Conservation (phyloP, 352 stramenopile species). For the Phytophthora capsici region DNA sequence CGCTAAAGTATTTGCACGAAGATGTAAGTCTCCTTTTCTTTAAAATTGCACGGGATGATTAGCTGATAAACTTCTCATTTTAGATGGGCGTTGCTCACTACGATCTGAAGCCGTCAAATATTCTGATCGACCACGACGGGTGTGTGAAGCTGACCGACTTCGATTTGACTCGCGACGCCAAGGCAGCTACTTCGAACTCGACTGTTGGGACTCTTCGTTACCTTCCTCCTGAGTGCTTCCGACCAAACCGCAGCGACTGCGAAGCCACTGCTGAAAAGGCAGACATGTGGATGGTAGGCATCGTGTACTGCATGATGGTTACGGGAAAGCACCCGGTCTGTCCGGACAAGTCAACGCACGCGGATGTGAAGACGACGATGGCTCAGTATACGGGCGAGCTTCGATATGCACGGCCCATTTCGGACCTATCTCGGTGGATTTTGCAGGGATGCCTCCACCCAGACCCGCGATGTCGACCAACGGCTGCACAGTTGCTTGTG, state of each 20-base stretch:
- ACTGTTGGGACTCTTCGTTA: slow-evolving; percentile 79
- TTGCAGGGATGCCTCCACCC: slow-evolving; percentile 73
- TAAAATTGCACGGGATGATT: not conserved
- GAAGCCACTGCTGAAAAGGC: slow-evolving; percentile 79
- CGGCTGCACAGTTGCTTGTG: slow-evolving; percentile 66
- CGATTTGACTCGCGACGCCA: slow-evolving; percentile 76
- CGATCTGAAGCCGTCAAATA: slow-evolving; percentile 98
- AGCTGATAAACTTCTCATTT: slow-evolving; percentile 3
- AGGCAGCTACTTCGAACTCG: slow-evolving; percentile 63
- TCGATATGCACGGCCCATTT: slow-evolving; percentile 49
- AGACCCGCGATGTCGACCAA: slow-evolving; percentile 67
- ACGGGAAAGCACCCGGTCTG: slow-evolving; percentile 81
- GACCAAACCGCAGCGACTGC: slow-evolving; percentile 56
- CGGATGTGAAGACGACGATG: slow-evolving; percentile 50
- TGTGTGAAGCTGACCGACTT: slow-evolving; percentile 93
- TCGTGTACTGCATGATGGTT: slow-evolving; percentile 81
- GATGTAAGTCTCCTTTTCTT: slow-evolving; percentile 45
- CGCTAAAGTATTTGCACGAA: slow-evolving; percentile 76
- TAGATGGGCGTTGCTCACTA: slow-evolving; percentile 84
- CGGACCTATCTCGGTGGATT: slow-evolving; percentile 69
- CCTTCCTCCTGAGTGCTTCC: slow-evolving; percentile 78
- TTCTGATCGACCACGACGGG: slow-evolving; percentile 92
- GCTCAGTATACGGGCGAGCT: slow-evolving; percentile 43
- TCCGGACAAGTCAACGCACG: slow-evolving; percentile 60
- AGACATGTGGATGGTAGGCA: slow-evolving; percentile 86